Conservation (phyloP, 2,329 filamentous ascomycete species). For the Phialophora expanda region DNA sequence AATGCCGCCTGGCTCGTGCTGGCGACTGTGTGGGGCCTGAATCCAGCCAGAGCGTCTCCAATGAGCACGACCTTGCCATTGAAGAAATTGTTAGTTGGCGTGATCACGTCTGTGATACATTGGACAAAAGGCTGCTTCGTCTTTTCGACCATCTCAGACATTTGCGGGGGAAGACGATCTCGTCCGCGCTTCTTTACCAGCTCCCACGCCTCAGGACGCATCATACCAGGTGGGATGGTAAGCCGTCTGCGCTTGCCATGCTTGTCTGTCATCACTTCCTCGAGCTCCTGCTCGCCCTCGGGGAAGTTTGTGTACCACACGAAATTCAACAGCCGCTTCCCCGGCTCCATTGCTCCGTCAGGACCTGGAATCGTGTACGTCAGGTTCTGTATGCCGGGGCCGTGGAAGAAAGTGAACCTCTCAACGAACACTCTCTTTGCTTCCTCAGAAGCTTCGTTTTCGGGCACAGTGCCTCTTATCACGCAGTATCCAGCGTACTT, state of each 20-base stretch:
- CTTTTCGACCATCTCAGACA: slow-evolving; percentile 39
- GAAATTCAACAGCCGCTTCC: slow-evolving; percentile 40
- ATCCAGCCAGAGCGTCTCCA: slow-evolving; percentile 42
- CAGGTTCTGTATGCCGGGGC: slow-evolving; percentile 31
- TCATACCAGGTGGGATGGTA: slow-evolving; percentile 42
- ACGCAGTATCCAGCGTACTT: slow-evolving; percentile 50
- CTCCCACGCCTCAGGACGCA: slow-evolving; percentile 41
- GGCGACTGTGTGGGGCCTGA: slow-evolving; percentile 41
- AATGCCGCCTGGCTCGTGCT: slow-evolving; percentile 42
- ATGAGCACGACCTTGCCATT: slow-evolving; percentile 42
- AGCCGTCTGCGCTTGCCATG: slow-evolving; percentile 40
- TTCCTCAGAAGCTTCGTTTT: slow-evolving; percentile 46
- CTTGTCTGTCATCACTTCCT: slow-evolving; percentile 42
- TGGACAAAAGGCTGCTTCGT: slow-evolving; percentile 42
- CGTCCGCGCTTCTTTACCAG: slow-evolving; percentile 37
- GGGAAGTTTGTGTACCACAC: slow-evolving; percentile 42
- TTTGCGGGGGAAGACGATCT: slow-evolving; percentile 35
- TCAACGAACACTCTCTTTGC: slow-evolving; percentile 38
- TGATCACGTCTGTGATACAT: slow-evolving; percentile 39
- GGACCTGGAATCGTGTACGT: slow-evolving; percentile 43
- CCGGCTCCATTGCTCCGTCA: slow-evolving; percentile 38
- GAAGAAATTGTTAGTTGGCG: slow-evolving; percentile 37
- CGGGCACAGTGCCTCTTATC: slow-evolving; percentile 51
- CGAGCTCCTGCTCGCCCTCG: slow-evolving; percentile 32
- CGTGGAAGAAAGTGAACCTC: slow-evolving; percentile 33